Base-by-base conservation (phyloP, 1,284 basidiomycete species). In the Omphalotus olearius region DNA sequence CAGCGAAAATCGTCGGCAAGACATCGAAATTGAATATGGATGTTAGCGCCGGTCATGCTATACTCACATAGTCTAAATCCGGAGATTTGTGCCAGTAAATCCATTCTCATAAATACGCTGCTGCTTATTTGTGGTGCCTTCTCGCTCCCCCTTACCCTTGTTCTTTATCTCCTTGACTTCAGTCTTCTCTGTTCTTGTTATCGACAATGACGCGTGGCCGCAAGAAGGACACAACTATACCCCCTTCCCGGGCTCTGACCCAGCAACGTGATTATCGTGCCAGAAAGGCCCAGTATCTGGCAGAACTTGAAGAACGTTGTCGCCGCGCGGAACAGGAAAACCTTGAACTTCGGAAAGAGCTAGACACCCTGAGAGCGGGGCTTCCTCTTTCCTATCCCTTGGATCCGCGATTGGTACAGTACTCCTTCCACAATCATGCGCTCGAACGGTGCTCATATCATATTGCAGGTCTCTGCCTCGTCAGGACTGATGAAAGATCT, bases 261-360 rank as follows among this genome's bases (percentile, higher is more conserved):
- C 75, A 81, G 56, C 82, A 85, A 61, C 73, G 82, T 9, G 80
- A 82, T 62, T 85, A 83, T 61, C 76, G 82, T 38, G 82, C 81
- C 10, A 72, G 82, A 45, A 79, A 79, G 60, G 76, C 80, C 5
- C 72, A 73, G 50, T 79, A 83, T 64, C 60, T 83, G 46, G 63
- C 74, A 3, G 77, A 79, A 41, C 71, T 84, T 40, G 81, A 85
- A 60, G 70, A 75, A 14, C 72, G 79, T 37, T 76, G 74, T 62
- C 69, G 67, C 26, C 69, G 64, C 28, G 71, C 73, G 14, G 82
- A 83, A 59, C 74, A 73, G 26, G 82, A 84, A 63, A 83, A 82
- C 58, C 64, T 53, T 6, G 63, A 68, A 35, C 66, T 84, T 45
- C 72, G 72, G 40, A 67, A 69, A 50, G 79, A 83, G 58, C 63